Percentiles rank a stretch among this genome's conserved stretches.
Conservation (phyloP, 345 rosid genomes). For the Hibiscus trionum region DNA sequence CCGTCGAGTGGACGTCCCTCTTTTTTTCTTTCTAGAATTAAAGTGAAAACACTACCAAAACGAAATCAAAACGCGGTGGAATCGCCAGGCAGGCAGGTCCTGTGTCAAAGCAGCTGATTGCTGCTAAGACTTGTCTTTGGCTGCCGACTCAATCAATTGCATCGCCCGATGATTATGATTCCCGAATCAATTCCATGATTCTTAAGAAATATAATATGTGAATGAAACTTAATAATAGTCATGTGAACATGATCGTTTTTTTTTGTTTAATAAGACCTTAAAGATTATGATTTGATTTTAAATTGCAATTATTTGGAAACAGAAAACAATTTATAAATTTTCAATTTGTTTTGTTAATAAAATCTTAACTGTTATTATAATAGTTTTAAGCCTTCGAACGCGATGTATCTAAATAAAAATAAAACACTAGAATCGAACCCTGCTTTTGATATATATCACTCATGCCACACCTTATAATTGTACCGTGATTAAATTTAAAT, state of each 20-base stretch:
- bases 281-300: too few relatives aligned
- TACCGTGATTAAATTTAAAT: too few relatives aligned
- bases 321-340: too few relatives aligned
- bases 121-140: background rate
- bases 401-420: too few relatives aligned
- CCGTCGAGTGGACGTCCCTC: background rate
- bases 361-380: too few relatives aligned
- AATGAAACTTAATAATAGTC: background rate
- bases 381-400: too few relatives aligned
- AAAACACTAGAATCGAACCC: too few relatives aligned
- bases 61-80: background rate
- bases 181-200: background rate
- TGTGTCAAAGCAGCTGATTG: background rate
- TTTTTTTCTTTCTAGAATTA: background rate
- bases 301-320: too few relatives aligned
- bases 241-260: too few relatives aligned
- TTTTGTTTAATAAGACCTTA: too few relatives aligned
- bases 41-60: background rate
- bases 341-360: too few relatives aligned
- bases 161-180: background rate
- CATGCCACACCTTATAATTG: background rate
- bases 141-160: background rate
- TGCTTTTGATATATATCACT: too few relatives aligned
- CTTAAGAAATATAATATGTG: background rate
- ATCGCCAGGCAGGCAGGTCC: background rate